phyloP scores from a whole-genome alignment of 1,284 basidiomycete species.

The Thelephora terrestris region DNA sequence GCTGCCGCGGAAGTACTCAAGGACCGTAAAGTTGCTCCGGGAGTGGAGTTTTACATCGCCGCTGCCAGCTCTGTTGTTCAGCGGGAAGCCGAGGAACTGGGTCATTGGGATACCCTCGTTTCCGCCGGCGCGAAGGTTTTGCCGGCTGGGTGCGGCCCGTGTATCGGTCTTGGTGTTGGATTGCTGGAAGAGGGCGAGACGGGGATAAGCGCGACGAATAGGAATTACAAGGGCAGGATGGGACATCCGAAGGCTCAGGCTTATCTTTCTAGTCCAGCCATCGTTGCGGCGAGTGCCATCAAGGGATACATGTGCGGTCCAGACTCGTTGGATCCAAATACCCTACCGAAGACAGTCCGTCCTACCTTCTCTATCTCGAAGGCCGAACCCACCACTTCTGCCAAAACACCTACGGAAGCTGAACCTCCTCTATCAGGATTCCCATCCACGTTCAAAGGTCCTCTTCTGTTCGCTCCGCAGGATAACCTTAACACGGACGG shows the following conservation, averaged over 20 bases:
- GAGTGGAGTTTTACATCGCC: conserved; percentile 96
- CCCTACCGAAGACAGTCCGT: conserved; percentile 42
- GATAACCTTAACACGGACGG: conserved; percentile 99
- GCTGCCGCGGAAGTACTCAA: conserved; percentile 86
- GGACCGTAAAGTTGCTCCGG: conserved; percentile 77
- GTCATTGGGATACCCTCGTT: conserved; percentile 85
- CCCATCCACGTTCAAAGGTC: conserved; percentile 76
- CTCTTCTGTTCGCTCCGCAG: conserved; percentile 86
- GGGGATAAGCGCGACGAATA: conserved; percentile 96
- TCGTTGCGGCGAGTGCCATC: conserved; percentile 92
- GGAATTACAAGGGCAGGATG: conserved; percentile 99
- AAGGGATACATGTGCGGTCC: conserved; percentile 90
- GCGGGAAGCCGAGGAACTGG: conserved; percentile 75
- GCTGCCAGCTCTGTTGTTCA: conserved; percentile 92
- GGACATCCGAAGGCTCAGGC: conserved; percentile 91
- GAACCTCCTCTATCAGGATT: conserved; percentile 73
- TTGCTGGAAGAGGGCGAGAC: conserved; percentile 90
- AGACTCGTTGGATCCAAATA: conserved; percentile 47
- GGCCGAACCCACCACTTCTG: conserved; percentile 20
- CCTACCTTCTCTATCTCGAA: conserved; percentile 49
- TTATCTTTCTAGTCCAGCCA: conserved; percentile 92
- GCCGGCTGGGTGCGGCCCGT: conserved; percentile 95
- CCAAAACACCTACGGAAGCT: conserved; percentile 20
- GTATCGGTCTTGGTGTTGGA: conserved; percentile 92
- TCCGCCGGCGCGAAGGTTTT: conserved; percentile 86